Evolutionary conservation across 2,329 filamentous ascomycete species (phyloP), one percentile per base, ranked within the genome.

Genomic region (Fusarium bulbicola): DNA sequence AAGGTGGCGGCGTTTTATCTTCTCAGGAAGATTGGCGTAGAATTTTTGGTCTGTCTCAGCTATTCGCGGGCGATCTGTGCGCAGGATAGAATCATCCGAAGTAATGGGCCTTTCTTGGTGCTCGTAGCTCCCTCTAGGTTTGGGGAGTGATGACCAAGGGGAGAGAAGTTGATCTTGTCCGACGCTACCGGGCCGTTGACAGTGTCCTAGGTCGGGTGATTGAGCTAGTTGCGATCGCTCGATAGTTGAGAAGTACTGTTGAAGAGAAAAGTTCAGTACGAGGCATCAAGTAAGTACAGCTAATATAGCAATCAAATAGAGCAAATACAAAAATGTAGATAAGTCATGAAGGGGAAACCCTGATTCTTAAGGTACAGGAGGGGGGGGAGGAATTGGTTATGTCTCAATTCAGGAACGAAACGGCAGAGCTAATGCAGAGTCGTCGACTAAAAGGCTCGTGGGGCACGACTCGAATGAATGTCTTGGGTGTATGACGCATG

Each of bases 201-300:
- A 56, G 34, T 68, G 47, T 57, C 66, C 72, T 28, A 68, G 37
- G 40, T 76, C 79, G 32, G 76, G 70, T 46, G 76, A 74, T 76
- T 90, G 89, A 57, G 88, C 88, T 79, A 94, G 90, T 76, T 90
- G 89, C 66, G 93, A 86, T 65, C 92, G 88, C 81, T 94, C 92
- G 71, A 92, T 86, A 13, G 89, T 91, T 37, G 92, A 93, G 83
- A 94, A 93, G 83, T 92, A 93, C 89, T 94, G 80, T 45, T 66
- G 59, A 42, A 42, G 36, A 49, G 45, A 40, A 37, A 58, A 47
- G 40, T 59, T 76, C 68, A 78, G 75, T 62, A 77, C n/a, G 32
- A 52, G 56, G 69, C 43, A 65, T 37, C 32, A 63, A 37, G 37
- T 49, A 15, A 16, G 42, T 42, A 59, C 45, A 37, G 61, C 43